phyloP scores from a whole-genome alignment of 371 early-diverging fungal genomes.

The Smittium culicis region DNA sequence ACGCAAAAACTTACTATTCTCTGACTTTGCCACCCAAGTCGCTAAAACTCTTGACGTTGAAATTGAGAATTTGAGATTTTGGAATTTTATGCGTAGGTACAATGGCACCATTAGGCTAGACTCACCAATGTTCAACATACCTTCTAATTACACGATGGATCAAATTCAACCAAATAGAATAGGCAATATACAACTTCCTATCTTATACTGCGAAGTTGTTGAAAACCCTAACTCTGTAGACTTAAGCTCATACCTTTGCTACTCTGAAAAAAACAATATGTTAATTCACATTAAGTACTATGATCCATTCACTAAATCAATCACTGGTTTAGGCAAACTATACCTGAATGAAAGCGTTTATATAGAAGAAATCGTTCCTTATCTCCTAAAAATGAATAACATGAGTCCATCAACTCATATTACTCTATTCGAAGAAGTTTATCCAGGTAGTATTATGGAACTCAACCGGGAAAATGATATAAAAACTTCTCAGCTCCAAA shows the following conservation, averaged over 20 bases:
- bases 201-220: conserved; percentile 42
- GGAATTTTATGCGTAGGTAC: conserved; percentile 64
- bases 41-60: conserved; percentile 34
- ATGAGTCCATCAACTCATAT: conserved; percentile 44
- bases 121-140: conserved; percentile 31
- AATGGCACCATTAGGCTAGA: conserved; percentile 80
- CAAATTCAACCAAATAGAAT: conserved; percentile 20
- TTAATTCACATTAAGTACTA: conserved; percentile 71
- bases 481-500: conserved; percentile 59
- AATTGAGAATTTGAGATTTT: conserved; percentile 54
- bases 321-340: conserved; percentile 51
- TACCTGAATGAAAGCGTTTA: conserved; percentile 43
- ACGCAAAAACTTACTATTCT: conserved; percentile 20
- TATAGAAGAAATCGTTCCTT: conserved; percentile 49
- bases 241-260: conserved; percentile 6
- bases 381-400: conserved; percentile 36
- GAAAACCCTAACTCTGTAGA: conserved; percentile 10
- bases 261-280: conserved; percentile 11
- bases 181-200: conserved; percentile 31
- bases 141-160: conserved; percentile 21
- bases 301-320: conserved; percentile 43
- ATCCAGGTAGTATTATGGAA: conserved; percentile 72
- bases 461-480: conserved; percentile 52
- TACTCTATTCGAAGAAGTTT: conserved; percentile 75
- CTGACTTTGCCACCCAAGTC: conserved; percentile 16